These are phyloP conservation scores for Fusarium sp. DNA, from an alignment of 2,329 filamentous ascomycete species.

Conservation along the genomic window DNA sequence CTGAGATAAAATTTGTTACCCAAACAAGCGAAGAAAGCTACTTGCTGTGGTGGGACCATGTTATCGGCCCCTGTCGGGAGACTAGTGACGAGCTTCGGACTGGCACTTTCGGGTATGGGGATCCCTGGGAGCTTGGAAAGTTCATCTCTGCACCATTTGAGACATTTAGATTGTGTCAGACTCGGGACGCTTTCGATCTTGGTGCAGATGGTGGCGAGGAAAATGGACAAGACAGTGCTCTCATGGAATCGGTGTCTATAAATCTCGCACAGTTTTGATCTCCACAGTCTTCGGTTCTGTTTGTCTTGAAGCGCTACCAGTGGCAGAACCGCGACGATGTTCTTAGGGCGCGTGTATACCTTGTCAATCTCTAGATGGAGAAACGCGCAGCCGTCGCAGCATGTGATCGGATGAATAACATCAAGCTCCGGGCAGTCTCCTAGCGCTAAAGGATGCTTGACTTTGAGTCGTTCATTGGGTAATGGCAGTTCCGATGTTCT, in stretches of 20 bases:
- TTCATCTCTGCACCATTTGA: not conserved
- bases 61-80: not conserved
- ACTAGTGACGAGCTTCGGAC: not conserved
- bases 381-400: conserved; percentile 6
- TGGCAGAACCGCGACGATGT: not conserved
- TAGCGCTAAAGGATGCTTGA: not conserved
- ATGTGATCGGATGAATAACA: not conserved
- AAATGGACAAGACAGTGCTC: not conserved
- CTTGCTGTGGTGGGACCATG: not conserved
- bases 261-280: not conserved
- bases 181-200: not conserved
- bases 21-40: conserved; percentile 4
- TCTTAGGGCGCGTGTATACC: fast-evolving
- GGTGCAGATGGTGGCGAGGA: not conserved
- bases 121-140: not conserved
- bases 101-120: not conserved
- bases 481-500: not conserved
- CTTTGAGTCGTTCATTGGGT: not conserved
- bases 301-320: not conserved
- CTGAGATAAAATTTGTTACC: not conserved
- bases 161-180: not conserved
- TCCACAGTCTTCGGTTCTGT: not conserved
- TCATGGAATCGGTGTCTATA: not conserved
- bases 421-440: not conserved
- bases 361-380: not conserved